A percentile compares a stretch with the other conserved stretches of the same genome.
These are phyloP conservation scores for Cladosporium sp. DNA, from an alignment of 2,329 filamentous ascomycete species.

Conservation along the genomic window DNA sequence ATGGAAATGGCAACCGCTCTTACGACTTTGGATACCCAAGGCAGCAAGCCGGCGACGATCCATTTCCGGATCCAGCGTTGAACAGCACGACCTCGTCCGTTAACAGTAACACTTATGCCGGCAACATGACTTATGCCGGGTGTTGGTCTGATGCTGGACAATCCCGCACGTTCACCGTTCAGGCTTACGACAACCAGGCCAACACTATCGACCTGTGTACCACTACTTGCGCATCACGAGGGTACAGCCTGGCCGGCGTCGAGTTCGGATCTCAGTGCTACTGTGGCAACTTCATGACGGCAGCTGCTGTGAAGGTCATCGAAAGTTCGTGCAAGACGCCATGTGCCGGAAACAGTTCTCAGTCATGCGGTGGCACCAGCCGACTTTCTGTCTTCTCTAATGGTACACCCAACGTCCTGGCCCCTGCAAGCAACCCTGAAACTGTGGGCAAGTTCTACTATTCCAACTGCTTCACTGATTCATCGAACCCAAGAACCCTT, in stretches of 20 bases:
- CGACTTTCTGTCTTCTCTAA: conserved; percentile 32
- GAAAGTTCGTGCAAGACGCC: conserved; percentile 28
- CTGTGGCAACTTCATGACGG: conserved; percentile 30
- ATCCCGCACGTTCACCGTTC: conserved; percentile 20
- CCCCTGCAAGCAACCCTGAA: conserved; percentile 25
- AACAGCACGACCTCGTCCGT: conserved; percentile 18
- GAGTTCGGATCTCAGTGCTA: conserved; percentile 32
- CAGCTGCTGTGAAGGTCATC: conserved; percentile 23
- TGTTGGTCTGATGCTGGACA: conserved; percentile 32
- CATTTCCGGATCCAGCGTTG: conserved; percentile 30
- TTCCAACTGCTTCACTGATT: conserved; percentile 31
- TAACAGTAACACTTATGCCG: conserved; percentile 31
- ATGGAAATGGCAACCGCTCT: conserved; percentile 29
- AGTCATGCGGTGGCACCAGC: conserved; percentile 29
- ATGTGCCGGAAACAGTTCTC: conserved; percentile 29
- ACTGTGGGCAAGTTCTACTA: conserved; percentile 26
- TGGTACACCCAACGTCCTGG: conserved; percentile 18
- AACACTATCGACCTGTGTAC: conserved; percentile 33
- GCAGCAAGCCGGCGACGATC: conserved; percentile 30
- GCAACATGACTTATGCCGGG: conserved; percentile 35
- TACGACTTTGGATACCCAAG: conserved; percentile 37
- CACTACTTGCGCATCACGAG: conserved; percentile 25
- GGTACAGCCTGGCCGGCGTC: conserved; percentile 34
- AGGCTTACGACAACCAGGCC: conserved; percentile 24
- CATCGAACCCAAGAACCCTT: conserved; percentile 25